These are phyloP conservation scores for Boletus sp. DNA, from an alignment of 768 basidiomycete genomes.

Conservation along the genomic window DNA sequence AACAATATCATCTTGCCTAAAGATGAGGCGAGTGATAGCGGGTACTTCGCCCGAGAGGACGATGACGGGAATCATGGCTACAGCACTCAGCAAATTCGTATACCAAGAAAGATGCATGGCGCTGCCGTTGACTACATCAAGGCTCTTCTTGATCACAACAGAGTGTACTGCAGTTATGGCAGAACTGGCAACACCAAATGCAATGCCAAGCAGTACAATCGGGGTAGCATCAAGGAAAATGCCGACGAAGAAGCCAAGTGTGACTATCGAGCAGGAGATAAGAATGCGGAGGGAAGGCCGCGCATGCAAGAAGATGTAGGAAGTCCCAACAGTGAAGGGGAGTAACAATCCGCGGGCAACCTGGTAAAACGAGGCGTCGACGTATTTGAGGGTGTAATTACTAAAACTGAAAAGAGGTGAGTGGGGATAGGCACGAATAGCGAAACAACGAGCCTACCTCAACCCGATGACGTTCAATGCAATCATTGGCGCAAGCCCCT, in stretches of 20 bases:
- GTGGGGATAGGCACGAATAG: background rate
- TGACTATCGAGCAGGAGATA: slow-evolving; percentile 75
- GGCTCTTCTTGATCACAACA: slow-evolving; percentile 88
- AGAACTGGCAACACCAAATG: slow-evolving; percentile 82
- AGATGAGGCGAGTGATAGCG: slow-evolving; percentile 59
- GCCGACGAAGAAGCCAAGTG: slow-evolving; percentile 88
- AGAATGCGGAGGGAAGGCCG: slow-evolving; percentile 77
- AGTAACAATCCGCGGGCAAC: slow-evolving; percentile 92
- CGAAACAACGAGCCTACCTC: slow-evolving; percentile 50
- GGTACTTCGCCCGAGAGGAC: slow-evolving; percentile 74
- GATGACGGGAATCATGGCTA: slow-evolving; percentile 70
- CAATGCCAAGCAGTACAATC: slow-evolving; percentile 62
- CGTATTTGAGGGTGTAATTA: slow-evolving; percentile 90
- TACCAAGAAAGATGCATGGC: slow-evolving; percentile 90
- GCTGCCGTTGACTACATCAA: slow-evolving; percentile 78
- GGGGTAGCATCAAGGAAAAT: slow-evolving; percentile 73
- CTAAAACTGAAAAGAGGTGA: slow-evolving; percentile 57
- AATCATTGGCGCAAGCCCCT: slow-evolving; percentile 74
- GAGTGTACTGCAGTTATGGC: slow-evolving; percentile 89
- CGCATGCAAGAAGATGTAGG: slow-evolving; percentile 71
- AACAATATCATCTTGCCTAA: slow-evolving; percentile 40
- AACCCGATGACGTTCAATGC: slow-evolving; percentile 78
- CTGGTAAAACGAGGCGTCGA: slow-evolving; percentile 94
- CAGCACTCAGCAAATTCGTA: slow-evolving; percentile 78
- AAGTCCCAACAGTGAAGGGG: slow-evolving; percentile 90